These are phyloP conservation scores for Prunus davidiana DNA, from an alignment of 306 rosid species.

Conservation along the genomic window DNA sequence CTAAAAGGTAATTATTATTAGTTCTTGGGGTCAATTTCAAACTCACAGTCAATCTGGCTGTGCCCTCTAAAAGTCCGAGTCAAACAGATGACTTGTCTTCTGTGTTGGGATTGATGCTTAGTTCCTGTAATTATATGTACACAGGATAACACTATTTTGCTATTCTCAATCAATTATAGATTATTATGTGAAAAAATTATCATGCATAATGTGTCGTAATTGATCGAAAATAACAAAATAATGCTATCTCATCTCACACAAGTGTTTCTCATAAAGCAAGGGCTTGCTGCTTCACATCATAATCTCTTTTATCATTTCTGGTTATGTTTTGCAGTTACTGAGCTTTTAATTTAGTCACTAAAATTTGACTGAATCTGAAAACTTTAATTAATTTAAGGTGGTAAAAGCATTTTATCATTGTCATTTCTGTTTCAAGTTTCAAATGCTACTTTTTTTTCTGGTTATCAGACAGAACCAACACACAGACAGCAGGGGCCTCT, in stretches of 20 bases:
- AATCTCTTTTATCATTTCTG: background rate
- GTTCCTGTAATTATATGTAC: background rate
- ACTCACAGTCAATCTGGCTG: background rate
- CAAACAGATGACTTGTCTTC: background rate
- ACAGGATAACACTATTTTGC: rapidly evolving
- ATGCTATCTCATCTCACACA: rapidly evolving
- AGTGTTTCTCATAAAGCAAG: background rate
- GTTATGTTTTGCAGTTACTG: background rate
- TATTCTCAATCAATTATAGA: too few relatives aligned
- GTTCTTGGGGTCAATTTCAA: background rate
- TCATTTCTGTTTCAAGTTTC: too few relatives aligned
- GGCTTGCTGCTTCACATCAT: constrained; percentile 3
- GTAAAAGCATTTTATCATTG: too few relatives aligned
- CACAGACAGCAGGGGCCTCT: too few relatives aligned
- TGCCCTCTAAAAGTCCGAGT: background rate
- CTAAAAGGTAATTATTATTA: background rate
- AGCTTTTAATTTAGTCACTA: background rate
- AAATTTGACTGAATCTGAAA: too few relatives aligned
- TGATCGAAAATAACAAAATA: too few relatives aligned
- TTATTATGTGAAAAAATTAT: rapidly evolving
- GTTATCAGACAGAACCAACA: too few relatives aligned
- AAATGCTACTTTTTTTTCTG: too few relatives aligned
- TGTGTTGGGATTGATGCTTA: background rate
- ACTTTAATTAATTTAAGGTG: too few relatives aligned
- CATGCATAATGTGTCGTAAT: rapidly evolving